Base-by-base conservation (phyloP, 306 rosid species). In the Rosa lucieae region DNA sequence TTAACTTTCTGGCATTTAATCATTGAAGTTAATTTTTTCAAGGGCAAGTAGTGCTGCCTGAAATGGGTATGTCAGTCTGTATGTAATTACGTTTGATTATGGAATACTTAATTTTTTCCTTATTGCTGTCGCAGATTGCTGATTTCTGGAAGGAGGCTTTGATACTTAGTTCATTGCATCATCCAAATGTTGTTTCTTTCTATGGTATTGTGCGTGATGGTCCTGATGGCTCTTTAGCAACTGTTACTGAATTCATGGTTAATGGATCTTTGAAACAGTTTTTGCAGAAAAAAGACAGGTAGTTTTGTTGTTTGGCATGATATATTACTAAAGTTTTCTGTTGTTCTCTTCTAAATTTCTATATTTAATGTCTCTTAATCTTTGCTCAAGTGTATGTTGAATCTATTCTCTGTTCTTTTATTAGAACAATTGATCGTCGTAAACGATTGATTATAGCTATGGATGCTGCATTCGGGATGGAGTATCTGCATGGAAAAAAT, bases 401-500 rank as follows among this genome's bases (percentile, higher is more conserved):
- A 70, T 48, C 37, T 10, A 1, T 48, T 52, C 70, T 51, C 75
- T 40, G 18, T 76, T 85, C 73, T 73, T 82, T 90, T 77, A 65
- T 77, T 88, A 96, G 99, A 89, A 96, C 99, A 11, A 91, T 96
- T 63, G 99, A 96, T 85, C 98, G 99, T 75, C 97, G 99, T 11
- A 96, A 96, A 86, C 89, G 99, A 84, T 92, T 96, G 76, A 96
- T 96, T 85, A 96, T 96, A 76, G 97, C 96, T 29, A 93, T 93
- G 99, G 99, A 96, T 90, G 97, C 99, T 86, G 97, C 99, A 79
- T 93, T 96, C 83, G 99, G 99, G 78, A 96, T 96, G 99, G 99
- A 96, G 84, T 96, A 96, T 85, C 85, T 96, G 89, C 99, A 96
- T 78, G 98, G 90, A 72, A 96, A 93, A 90, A 87, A 90, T 82